These are phyloP conservation scores for Schwanniomyces vanrijiae DNA, from an alignment of 805 yeast species.

Conservation along the genomic window DNA sequence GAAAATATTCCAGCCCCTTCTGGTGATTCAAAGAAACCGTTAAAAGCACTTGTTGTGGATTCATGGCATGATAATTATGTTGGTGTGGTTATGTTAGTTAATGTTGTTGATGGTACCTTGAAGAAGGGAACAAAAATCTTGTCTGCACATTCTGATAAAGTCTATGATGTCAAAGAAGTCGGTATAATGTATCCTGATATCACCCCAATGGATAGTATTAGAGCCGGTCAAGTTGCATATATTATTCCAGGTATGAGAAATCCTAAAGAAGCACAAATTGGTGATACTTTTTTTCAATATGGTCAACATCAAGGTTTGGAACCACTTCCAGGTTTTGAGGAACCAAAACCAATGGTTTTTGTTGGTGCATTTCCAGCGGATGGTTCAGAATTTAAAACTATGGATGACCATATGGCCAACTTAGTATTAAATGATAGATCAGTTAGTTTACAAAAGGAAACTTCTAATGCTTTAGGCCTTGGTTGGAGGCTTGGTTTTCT, in stretches of 20 bases:
- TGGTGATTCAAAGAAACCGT: constrained; percentile 53
- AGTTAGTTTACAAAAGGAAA: constrained; percentile 84
- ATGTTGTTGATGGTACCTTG: constrained; percentile 80
- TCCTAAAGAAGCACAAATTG: constrained; percentile 82
- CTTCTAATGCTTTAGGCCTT: constrained; percentile 91
- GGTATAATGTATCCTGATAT: constrained; percentile 96
- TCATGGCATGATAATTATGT: constrained; percentile 95
- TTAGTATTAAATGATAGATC: constrained; percentile 89
- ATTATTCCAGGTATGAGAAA: constrained; percentile 93
- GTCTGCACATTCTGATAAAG: constrained; percentile 73
- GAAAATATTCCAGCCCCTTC: constrained; percentile 79
- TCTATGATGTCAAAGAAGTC: constrained; percentile 86
- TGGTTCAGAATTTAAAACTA: constrained; percentile 81
- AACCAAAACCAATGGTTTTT: constrained; percentile 97
- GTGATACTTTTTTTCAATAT: constrained; percentile 78
- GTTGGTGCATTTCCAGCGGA: constrained; percentile 98
- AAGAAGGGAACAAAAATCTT: constrained; percentile 72
- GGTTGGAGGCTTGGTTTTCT: constrained; percentile 97
- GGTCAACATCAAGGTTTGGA: constrained; percentile 58
- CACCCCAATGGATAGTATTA: constrained; percentile 57
- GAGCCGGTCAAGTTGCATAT: constrained; percentile 94
- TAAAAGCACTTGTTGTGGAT: constrained; percentile 83
- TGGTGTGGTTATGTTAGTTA: constrained; percentile 85
- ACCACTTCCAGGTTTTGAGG: constrained; percentile 93
- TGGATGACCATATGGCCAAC: constrained; percentile 88